Evolutionary conservation across 495 filamentous ascomycete species (phyloP).

Genomic region (Viridothelium virens): DNA sequence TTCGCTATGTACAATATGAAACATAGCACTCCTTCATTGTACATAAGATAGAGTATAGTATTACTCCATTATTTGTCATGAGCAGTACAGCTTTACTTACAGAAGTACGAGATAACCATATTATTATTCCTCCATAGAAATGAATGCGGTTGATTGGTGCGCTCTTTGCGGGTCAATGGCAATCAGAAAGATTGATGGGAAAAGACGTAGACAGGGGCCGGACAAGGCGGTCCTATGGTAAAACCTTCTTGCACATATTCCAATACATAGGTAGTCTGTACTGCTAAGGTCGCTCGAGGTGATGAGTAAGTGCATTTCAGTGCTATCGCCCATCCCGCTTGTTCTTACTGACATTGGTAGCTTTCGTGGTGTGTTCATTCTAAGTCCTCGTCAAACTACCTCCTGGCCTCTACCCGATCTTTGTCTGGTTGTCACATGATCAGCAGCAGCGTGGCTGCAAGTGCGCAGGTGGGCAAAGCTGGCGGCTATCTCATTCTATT

Average conservation of each 20-base stretch:
- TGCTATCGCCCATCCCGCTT: background rate
- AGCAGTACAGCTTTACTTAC: too few relatives aligned
- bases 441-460: background rate
- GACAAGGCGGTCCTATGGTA: background rate
- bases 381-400: too few relatives aligned
- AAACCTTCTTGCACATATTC: background rate
- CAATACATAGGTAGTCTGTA: background rate
- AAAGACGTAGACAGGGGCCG: background rate
- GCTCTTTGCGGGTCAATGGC: background rate
- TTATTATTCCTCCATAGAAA: too few relatives aligned
- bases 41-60: too few relatives aligned
- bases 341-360: background rate
- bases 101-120: too few relatives aligned
- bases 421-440: background rate
- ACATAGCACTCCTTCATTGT: too few relatives aligned
- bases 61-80: too few relatives aligned
- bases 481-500: too few relatives aligned
- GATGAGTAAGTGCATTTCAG: background rate
- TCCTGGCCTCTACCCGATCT: too few relatives aligned
- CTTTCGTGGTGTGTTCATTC: background rate
- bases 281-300: background rate
- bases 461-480: background rate
- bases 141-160: too few relatives aligned
- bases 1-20: too few relatives aligned
- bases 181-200: background rate